These are phyloP conservation scores for Psilocybe tampanensis DNA, from an alignment of 768 basidiomycete species.

Conservation along the genomic window DNA sequence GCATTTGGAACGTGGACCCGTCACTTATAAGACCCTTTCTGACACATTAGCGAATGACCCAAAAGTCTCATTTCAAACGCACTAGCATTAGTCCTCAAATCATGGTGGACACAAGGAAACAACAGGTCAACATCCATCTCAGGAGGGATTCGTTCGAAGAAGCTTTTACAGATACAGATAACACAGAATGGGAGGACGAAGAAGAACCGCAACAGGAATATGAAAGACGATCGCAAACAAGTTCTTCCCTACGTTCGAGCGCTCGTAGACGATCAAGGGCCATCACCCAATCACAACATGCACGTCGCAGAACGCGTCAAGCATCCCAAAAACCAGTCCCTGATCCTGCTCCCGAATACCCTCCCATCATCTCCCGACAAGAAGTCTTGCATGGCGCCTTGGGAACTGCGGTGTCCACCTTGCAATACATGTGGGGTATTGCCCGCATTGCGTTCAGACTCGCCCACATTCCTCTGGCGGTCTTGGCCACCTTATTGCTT, in stretches of 20 bases:
- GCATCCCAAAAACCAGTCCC: slow-evolving; percentile 3
- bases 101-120: background rate
- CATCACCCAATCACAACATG: background rate
- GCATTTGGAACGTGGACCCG: too few relatives aligned
- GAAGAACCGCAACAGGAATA: background rate
- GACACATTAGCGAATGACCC: slow-evolving; percentile 3
- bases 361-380: slow-evolving; percentile 12
- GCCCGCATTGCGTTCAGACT: slow-evolving; percentile 46
- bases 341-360: background rate
- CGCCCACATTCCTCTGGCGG: slow-evolving; percentile 56
- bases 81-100: background rate
- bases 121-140: background rate
- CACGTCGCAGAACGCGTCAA: slow-evolving; percentile 8
- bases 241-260: slow-evolving; percentile 3
- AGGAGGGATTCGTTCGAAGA: background rate
- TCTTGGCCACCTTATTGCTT: slow-evolving; percentile 54
- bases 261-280: slow-evolving; percentile 31
- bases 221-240: slow-evolving; percentile 2
- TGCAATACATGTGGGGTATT: slow-evolving; percentile 50
- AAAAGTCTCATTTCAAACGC: slow-evolving; percentile 12
- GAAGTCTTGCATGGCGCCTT: background rate
- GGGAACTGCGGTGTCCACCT: slow-evolving; percentile 26
- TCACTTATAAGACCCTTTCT: too few relatives aligned
- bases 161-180: background rate
- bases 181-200: slow-evolving; percentile 14